Percentiles rank a stretch among this genome's conserved stretches.
Evolutionary conservation across 352 stramenopile genomes (phyloP).

Genomic region (Globisporangium perplexum): DNA sequence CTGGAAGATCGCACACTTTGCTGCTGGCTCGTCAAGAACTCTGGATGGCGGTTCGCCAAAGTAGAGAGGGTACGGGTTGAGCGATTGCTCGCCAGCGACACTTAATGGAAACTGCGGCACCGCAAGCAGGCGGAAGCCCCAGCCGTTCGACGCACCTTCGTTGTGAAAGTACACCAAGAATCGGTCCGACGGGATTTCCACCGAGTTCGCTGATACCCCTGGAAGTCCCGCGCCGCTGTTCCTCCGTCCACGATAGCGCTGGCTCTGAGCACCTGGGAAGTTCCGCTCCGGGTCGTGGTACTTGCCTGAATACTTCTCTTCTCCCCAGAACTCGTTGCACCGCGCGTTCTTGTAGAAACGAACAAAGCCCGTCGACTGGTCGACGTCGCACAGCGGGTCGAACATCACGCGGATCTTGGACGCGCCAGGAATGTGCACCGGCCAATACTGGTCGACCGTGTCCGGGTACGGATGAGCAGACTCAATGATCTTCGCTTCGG

Average conservation of each 20-base stretch:
- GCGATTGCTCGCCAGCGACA: neutral
- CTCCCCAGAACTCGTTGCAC: slow-evolving; percentile 65
- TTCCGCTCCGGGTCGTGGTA: slow-evolving; percentile 71
- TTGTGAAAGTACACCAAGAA: slow-evolving; percentile 78
- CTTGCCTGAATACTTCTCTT: slow-evolving; percentile 65
- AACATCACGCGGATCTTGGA: slow-evolving; percentile 70
- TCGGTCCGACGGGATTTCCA: slow-evolving; percentile 61
- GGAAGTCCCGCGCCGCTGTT: slow-evolving; percentile 10
- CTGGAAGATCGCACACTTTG: slow-evolving; percentile 57
- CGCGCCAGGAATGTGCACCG: slow-evolving; percentile 66
- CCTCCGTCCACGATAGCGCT: slow-evolving; percentile 32
- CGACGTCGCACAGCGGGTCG: slow-evolving; percentile 63
- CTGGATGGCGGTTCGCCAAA: slow-evolving; percentile 57
- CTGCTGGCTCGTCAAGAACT: slow-evolving; percentile 36
- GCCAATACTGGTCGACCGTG: slow-evolving; percentile 55
- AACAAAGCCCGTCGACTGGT: slow-evolving; percentile 53
- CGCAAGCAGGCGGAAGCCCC: slow-evolving; percentile 63
- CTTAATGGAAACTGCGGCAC: slow-evolving; percentile 32
- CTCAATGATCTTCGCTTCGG: slow-evolving; percentile 54
- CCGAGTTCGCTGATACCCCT: slow-evolving; percentile 11
- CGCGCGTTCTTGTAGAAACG: slow-evolving; percentile 65
- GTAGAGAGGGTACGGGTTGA: slow-evolving; percentile 68
- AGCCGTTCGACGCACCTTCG: slow-evolving; percentile 38
- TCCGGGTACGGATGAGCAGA: slow-evolving; percentile 50
- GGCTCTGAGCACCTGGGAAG: slow-evolving; percentile 63